phyloP scores from a whole-genome alignment of 1,284 basidiomycete genomes.

The Singerocomus inundabilis region DNA sequence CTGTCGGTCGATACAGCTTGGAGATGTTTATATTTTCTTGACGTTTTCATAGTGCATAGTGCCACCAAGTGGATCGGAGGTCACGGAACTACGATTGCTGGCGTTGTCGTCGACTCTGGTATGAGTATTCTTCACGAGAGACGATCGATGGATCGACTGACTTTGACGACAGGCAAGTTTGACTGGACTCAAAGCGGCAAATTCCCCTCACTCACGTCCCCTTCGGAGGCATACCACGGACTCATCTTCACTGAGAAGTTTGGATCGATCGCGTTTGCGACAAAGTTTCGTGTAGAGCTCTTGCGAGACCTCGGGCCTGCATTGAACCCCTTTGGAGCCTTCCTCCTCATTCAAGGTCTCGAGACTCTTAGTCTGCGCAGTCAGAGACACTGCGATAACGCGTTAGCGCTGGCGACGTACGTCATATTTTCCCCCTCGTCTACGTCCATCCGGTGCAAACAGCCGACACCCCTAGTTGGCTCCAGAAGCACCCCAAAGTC shows the following conservation, averaged over 20 bases:
- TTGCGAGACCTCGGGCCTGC: constrained; percentile 78
- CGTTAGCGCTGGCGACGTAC: too few relatives aligned
- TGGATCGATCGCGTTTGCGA: constrained; percentile 67
- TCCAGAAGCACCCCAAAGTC: constrained; percentile 70
- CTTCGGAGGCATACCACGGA: constrained; percentile 84
- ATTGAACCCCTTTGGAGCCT: constrained; percentile 79
- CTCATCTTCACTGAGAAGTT: constrained; percentile 74
- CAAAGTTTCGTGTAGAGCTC: constrained; percentile 73
- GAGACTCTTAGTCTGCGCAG: constrained; percentile 83
- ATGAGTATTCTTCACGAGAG: constrained; percentile 11
- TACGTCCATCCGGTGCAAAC: too few relatives aligned
- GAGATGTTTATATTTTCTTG: not conserved
- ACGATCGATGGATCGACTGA: not conserved
- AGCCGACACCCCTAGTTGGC: constrained; percentile 46
- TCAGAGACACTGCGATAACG: constrained; percentile 75
- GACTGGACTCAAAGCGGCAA: constrained; percentile 84
- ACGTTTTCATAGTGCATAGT: constrained; percentile 59
- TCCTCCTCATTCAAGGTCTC: too few relatives aligned
- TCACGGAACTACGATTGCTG: constrained; percentile 88
- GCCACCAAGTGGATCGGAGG: too few relatives aligned
- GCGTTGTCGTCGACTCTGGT: constrained; percentile 79
- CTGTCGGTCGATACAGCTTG: constrained; percentile 35
- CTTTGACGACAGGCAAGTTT: constrained; percentile 60
- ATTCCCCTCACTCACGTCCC: constrained; percentile 83
- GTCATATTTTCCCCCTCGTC: constrained; percentile 15